Evolutionary conservation across 2,329 filamentous ascomycete species (phyloP).

Genomic region (Akanthomyces lecanii): DNA sequence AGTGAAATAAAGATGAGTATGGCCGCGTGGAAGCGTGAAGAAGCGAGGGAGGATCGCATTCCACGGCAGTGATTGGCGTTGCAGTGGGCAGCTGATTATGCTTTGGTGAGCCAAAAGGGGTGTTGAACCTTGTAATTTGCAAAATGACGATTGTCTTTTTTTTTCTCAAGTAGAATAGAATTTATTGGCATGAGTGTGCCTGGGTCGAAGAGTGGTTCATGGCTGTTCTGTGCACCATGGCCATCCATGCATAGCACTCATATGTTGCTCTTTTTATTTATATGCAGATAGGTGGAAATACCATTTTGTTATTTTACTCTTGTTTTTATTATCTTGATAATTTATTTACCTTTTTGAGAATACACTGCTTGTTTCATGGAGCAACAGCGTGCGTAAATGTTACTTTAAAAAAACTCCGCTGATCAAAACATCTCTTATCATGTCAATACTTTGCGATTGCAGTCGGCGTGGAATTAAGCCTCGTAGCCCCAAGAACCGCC

Average conservation of each 20-base stretch:
- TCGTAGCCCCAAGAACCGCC: too few species aligned
- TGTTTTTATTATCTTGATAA: neutral
- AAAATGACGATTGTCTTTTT: neutral
- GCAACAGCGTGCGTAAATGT: neutral
- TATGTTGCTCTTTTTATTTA: neutral
- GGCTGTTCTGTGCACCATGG: neutral
- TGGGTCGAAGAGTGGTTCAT: neutral
- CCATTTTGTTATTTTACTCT: neutral
- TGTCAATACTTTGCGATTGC: neutral
- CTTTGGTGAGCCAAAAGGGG: neutral
- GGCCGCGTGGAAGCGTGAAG: neutral
- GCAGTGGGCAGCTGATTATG: neutral
- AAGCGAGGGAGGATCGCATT: neutral
- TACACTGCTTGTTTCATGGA: neutral
- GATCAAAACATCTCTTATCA: neutral
- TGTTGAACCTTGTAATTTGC: neutral
- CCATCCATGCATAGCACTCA: neutral
- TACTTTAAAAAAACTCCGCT: neutral
- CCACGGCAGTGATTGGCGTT: neutral
- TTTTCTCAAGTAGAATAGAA: neutral
- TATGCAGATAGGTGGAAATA: slow-evolving; percentile 9
- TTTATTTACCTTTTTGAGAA: neutral
- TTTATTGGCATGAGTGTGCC: neutral
- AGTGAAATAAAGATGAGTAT: slow-evolving; percentile 25
- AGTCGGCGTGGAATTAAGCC: neutral